A percentile compares a stretch with the other conserved stretches of the same genome.
These are phyloP conservation scores for Botrytis deweyae DNA, from an alignment of 2,329 filamentous ascomycete genomes.

Conservation along the genomic window DNA sequence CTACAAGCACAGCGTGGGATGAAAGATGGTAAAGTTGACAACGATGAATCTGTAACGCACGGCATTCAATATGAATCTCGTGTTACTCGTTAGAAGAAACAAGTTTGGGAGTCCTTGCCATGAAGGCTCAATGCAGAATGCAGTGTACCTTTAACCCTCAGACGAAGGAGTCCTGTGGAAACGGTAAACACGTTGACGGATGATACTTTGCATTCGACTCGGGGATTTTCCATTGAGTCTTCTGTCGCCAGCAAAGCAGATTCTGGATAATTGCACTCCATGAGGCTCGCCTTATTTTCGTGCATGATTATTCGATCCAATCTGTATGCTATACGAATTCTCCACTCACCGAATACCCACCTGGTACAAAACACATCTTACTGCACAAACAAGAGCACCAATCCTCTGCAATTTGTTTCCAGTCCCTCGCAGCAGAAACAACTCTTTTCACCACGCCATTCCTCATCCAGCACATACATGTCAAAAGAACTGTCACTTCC, in stretches of 20 bases:
- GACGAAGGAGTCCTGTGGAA: neutral
- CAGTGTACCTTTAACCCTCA: neutral
- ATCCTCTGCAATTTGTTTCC: neutral
- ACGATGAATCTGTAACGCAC: slow-evolving; percentile 8
- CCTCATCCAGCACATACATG: neutral
- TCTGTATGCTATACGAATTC: neutral
- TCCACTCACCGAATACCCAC: neutral
- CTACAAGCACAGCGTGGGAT: slow-evolving; percentile 15
- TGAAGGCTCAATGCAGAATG: slow-evolving; percentile 16
- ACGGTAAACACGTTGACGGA: slow-evolving; percentile 2
- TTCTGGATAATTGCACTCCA: neutral
- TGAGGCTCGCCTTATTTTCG: neutral
- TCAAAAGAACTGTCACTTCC: neutral
- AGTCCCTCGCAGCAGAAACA: neutral
- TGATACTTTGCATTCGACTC: slow-evolving; percentile 8
- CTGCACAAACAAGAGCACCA: neutral
- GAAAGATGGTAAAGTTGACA: slow-evolving; percentile 18
- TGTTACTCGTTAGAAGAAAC: neutral
- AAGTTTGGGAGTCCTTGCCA: neutral
- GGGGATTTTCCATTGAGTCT: slow-evolving; percentile 3
- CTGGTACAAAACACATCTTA: neutral
- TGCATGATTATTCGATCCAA: neutral
- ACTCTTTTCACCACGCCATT: neutral
- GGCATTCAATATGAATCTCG: slow-evolving; percentile 7
- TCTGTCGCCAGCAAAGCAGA: slow-evolving; percentile 2